phyloP scores from a whole-genome alignment of 75 land plant species.

The Larix kaempferi region DNA sequence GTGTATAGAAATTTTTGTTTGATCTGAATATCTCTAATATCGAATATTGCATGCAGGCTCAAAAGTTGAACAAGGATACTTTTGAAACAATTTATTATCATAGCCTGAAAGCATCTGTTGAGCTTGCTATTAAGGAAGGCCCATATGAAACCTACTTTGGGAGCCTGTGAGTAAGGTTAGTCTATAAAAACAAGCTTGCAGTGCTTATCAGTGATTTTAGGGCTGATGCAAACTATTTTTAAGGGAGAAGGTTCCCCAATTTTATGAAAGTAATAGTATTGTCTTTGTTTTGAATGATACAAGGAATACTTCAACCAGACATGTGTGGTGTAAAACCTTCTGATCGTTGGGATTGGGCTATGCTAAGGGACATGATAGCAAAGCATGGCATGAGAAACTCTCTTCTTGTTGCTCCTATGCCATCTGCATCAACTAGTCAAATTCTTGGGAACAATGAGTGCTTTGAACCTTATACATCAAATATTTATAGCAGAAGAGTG shows the following conservation, averaged over 20 bases:
- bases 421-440: constrained; percentile 98
- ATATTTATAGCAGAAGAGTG: constrained; percentile 92
- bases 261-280: neutral
- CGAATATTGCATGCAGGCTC: constrained; percentile 59
- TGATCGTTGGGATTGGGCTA: constrained; percentile 83
- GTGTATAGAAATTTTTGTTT: neutral
- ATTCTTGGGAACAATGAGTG: constrained; percentile 98
- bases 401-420: constrained; percentile 95
- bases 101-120: constrained; percentile 79
- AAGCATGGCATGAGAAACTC: constrained; percentile 84
- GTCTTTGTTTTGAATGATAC: constrained; percentile 3
- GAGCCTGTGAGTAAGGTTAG: constrained; percentile 92
- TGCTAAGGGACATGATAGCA: constrained; percentile 51
- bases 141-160: constrained; percentile 91
- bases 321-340: constrained; percentile 94
- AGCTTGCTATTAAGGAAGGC: constrained; percentile 78
- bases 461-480: constrained; percentile 98
- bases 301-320: constrained; percentile 94
- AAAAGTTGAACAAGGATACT: constrained; percentile 87
- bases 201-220: neutral
- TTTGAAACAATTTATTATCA: constrained; percentile 98
- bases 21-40: neutral
- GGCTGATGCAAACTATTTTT: neutral
- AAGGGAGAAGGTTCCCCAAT: neutral
- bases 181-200: constrained; percentile 1